Conservation (phyloP, 2,329 filamentous ascomycete species). For the Phyllosticta citriasiana region DNA sequence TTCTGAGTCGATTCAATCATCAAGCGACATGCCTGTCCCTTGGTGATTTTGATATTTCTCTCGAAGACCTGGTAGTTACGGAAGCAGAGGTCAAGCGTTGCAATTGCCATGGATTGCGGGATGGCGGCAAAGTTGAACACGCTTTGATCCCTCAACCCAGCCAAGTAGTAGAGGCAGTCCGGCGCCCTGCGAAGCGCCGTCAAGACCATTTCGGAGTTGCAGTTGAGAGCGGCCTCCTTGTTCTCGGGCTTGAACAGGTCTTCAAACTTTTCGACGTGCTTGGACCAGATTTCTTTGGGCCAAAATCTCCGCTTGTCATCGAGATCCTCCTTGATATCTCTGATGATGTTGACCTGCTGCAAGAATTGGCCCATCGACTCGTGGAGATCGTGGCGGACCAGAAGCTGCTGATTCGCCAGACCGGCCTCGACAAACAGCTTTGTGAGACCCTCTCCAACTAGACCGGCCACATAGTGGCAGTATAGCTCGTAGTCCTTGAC, state of each 20-base stretch:
- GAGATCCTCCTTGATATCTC: slow-evolving; percentile 84
- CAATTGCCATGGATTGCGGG: slow-evolving; percentile 94
- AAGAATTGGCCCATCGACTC: slow-evolving; percentile 97
- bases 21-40: slow-evolving; percentile 81
- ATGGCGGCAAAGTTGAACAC: slow-evolving; percentile 99
- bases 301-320: slow-evolving; percentile 85
- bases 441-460: slow-evolving; percentile 92
- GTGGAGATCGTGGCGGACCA: slow-evolving; percentile 68
- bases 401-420: slow-evolving; percentile 75
- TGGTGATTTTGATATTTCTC: slow-evolving; percentile 90
- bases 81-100: slow-evolving; percentile 85
- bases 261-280: slow-evolving; percentile 81
- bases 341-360: slow-evolving; percentile 98
- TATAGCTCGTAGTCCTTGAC: slow-evolving; percentile 89
- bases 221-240: slow-evolving; percentile 66
- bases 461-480: slow-evolving; percentile 95
- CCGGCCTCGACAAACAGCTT: slow-evolving; percentile 79
- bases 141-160: slow-evolving; percentile 86
- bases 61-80: slow-evolving; percentile 80
- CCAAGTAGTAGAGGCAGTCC: slow-evolving; percentile 96
- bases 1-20: slow-evolving; percentile 95
- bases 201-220: slow-evolving; percentile 88
- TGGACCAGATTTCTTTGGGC: slow-evolving; percentile 94
- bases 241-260: slow-evolving; percentile 81
- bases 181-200: slow-evolving; percentile 79